phyloP scores from a whole-genome alignment of 805 yeast species.

The Saccharomycopsis sp. region DNA sequence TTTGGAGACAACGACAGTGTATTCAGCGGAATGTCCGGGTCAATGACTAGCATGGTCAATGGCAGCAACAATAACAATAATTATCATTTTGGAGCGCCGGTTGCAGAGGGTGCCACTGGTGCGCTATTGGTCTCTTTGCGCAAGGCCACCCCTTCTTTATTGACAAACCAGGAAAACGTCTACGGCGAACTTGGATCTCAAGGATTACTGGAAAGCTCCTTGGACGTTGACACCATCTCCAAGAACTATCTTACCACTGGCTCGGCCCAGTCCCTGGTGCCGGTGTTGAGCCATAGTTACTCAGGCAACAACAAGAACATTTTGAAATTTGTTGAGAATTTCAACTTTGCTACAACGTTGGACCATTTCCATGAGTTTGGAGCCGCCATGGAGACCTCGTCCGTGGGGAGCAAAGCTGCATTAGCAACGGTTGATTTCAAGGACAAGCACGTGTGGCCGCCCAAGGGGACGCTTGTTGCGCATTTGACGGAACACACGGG shows the following conservation, averaged over 20 bases:
- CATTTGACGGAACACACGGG: conserved; percentile 55
- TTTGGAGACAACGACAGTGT: conserved; percentile 14
- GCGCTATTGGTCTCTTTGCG: conserved; percentile 30
- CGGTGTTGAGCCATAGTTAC: conserved; percentile 46
- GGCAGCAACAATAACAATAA: no score
- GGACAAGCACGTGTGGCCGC: conserved; percentile 26
- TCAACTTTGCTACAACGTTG: conserved; percentile 47
- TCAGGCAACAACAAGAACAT: conserved; percentile 61
- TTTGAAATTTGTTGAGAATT: conserved; percentile 41
- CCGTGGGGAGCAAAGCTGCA: conserved; percentile 9
- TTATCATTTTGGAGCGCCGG: neutral
- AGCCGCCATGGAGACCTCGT: conserved; percentile 24
- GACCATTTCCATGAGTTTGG: conserved; percentile 68
- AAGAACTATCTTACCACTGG: conserved; percentile 14
- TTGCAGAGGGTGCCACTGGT: conserved; percentile 19
- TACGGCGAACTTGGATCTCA: conserved; percentile 35
- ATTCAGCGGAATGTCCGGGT: conserved; percentile 7
- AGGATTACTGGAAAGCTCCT: conserved; percentile 5
- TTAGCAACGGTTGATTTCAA: neutral
- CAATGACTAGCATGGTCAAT: no score
- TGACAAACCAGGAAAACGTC: conserved; percentile 33
- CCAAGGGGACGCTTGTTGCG: conserved; percentile 49
- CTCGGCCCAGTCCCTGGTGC: conserved; percentile 25
- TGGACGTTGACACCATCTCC: neutral
- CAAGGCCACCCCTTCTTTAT: conserved; percentile 33